Evolutionary conservation across 805 yeast genomes (phyloP), one percentile per base, ranked within the genome.

Genomic region (Candida arabinofermentans): DNA sequence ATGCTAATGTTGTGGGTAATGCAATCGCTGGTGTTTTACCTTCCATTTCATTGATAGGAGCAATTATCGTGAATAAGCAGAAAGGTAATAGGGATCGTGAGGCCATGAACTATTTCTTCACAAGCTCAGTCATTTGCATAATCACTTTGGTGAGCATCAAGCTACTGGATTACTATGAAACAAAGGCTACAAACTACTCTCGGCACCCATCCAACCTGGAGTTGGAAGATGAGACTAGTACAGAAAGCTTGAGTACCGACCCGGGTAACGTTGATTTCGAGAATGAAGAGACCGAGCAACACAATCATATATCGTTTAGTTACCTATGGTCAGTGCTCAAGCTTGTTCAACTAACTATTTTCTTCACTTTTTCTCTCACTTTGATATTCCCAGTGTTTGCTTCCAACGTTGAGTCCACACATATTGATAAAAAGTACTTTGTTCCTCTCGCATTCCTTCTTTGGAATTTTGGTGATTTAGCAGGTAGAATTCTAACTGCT

Each of bases 1-100:
- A 93, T 55, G 95, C 86, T 0, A 84, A 84, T 2, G 86, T 93
- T 84, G 90, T 90, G 3, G 99, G 99, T 2, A 96, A 91, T 61
- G 96, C 96, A 0, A 67, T 91, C 14, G 88, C 97, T 0, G 99
- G 99, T 2, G 96, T 93, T 0, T 66, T 91, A 27, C 98, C 99
- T 2, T 80, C 96, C 0, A 58, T 85, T 16, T 81, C 84, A 12
- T 74, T 79, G 51, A 81, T 80, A 46, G 44, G 74, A 9, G 75
- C 84, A 9, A 78, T 77, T 21, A 54, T 59, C 23, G 47, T 48
- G 8, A 58, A 41, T 39, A 32, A 38, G 10, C 47, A 52, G 8
- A 36, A 39, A 5, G 44, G 12, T 34, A 54, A 44, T 43, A 51
- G 54, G 47, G 48, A 58, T 10, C 48, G 40, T n/a, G 64, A 58